A percentile compares a stretch with the other conserved stretches of the same genome.
phyloP scores from a whole-genome alignment of 2,329 filamentous ascomycete species.

The Coniochaeta pulveracea region DNA sequence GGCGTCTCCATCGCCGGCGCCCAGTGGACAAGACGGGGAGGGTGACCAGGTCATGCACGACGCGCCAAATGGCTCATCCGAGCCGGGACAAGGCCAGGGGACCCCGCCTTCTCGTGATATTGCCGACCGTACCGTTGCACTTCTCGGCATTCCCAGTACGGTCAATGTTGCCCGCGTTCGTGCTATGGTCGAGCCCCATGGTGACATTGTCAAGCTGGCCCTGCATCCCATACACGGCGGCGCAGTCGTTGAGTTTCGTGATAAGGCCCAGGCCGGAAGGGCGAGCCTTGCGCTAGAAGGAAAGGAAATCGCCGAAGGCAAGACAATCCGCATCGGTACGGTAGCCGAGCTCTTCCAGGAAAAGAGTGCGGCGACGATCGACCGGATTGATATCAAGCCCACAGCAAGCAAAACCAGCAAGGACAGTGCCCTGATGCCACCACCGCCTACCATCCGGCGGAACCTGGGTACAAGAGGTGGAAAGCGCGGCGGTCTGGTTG shows the following conservation, averaged over 20 bases:
- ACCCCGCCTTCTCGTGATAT: conserved; percentile 31
- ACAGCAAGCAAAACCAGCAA: conserved; percentile 18
- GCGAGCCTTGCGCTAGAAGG: conserved; percentile 51
- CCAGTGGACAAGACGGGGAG: conserved; percentile 18
- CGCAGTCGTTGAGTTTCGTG: conserved; percentile 72
- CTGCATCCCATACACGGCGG: conserved; percentile 74
- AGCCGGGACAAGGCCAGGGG: conserved; percentile 10
- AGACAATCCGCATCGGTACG: conserved; percentile 39
- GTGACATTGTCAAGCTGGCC: conserved; percentile 62
- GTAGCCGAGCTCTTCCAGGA: conserved; percentile 42
- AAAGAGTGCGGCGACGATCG: conserved; percentile 32
- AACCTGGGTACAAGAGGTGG: conserved; percentile 17
- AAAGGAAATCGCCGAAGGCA: conserved; percentile 39
- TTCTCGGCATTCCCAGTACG: conserved; percentile 84
- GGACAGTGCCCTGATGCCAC: conserved; percentile 29
- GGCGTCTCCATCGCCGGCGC: conserved; percentile 22
- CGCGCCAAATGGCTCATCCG: conserved; percentile 4
- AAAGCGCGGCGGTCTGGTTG: conserved; percentile 31
- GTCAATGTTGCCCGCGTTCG: conserved; percentile 79
- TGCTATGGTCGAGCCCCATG: conserved; percentile 58
- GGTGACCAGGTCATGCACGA: conserved; percentile 28
- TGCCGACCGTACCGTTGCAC: conserved; percentile 59
- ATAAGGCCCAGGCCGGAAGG: conserved; percentile 60
- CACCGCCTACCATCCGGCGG: conserved; percentile 29
- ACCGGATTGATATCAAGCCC: conserved; percentile 28